phyloP scores from a whole-genome alignment of 805 yeast species.

The Yamadazyma insecticola region DNA sequence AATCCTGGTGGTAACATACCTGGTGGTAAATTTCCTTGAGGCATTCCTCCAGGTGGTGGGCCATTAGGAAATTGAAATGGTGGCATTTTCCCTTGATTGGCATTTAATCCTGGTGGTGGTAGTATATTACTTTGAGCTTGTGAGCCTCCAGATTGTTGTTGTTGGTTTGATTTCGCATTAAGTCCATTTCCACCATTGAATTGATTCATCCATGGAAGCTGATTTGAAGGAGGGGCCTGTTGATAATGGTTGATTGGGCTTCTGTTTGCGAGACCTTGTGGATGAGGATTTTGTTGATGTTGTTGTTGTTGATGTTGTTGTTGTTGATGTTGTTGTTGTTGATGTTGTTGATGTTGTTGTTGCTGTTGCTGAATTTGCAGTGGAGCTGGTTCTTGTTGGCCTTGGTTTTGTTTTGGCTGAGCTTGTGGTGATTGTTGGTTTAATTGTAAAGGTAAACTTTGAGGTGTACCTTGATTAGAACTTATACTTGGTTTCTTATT shows the following conservation, averaged over 20 bases:
- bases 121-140: no score
- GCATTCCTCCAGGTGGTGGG: constrained; percentile 6
- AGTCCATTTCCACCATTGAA: neutral
- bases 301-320: constrained; percentile 5
- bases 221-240: constrained; percentile 5
- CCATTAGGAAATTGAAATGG: constrained; percentile 11
- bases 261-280: no score
- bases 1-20: constrained; percentile 18
- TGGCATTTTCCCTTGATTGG: constrained; percentile 7
- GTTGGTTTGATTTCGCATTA: neutral
- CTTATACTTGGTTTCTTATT: constrained; percentile 11
- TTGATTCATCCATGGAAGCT: constrained; percentile 1
- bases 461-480: constrained; percentile 11
- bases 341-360: constrained; percentile 2
- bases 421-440: neutral
- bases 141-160: no score
- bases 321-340: constrained; percentile 3
- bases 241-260: constrained; percentile 1
- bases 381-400: neutral
- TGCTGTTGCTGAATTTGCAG: neutral
- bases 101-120: no score
- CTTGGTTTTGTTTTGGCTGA: no score
- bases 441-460: constrained; percentile 20
- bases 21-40: constrained; percentile 15
- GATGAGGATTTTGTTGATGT: constrained; percentile 6